Evolutionary conservation across 139 green algal genomes (phyloP), one percentile per base, ranked within the genome.

Genomic region (Prasinococcaceae sp.): DNA sequence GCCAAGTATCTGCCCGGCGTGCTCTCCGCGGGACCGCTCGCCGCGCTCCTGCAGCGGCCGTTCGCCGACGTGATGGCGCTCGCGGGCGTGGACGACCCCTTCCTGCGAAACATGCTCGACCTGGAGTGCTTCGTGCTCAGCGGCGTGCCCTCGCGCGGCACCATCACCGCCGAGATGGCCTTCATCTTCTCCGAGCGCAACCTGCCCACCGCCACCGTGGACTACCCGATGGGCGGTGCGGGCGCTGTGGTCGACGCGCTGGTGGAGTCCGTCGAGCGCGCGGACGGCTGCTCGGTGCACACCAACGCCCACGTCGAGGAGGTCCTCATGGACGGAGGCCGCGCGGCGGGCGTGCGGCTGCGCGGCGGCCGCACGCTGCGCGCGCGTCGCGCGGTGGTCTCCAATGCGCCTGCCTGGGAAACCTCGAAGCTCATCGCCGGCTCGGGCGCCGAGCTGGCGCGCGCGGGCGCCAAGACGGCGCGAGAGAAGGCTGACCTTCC

Each of bases 341-440:
- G 53, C 0, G 83, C 79, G 22, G 53, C 60, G 1, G 83, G 79
- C 1, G 74, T 92, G 8, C 3, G 26, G 5, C 60, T 85, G 27
- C 35, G 58, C 19, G 27, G 45, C 23, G 8, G 40, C 12, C 6
- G 24, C 52, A 40, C 22, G 4, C 4, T 51, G 4, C 35, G 25
- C 27, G 52, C 52, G 10, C 24, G 39, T 25, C 12, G 29, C 12
- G 59, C 49, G 0, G 86, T 95, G 29, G 62, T 95, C 10, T 78
- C 60, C 61, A 95, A 95, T 51, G 86, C 86, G 16, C 78, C 58
- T 10, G 60, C 86, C 19, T 92, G 81, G 81, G 80, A 89, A 54
- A 93, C 80, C 3, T 68, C 66, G 37, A 60, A 61, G 36, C 65
- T 87, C 55, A 58, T 88, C n/a, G 3, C 52, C 53, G 2, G 30